A percentile compares a stretch with the other conserved stretches of the same genome.
Conservation (phyloP, 2,329 filamentous ascomycete genomes). For the Sphaerostilbella broomeana region DNA sequence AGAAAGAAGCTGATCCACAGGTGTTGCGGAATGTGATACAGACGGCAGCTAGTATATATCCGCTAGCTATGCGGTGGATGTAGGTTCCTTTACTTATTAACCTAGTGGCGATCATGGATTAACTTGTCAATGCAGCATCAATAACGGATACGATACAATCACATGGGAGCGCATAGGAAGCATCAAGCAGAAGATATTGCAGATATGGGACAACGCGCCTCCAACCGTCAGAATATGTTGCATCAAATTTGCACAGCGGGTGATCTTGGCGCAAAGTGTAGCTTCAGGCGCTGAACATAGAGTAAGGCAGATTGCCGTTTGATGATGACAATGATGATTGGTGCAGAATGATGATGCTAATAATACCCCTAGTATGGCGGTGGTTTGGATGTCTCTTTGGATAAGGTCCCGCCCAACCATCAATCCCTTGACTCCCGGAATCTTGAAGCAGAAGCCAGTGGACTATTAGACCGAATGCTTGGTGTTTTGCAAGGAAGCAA, state of each 20-base stretch:
- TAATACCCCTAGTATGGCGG: conserved; percentile 39
- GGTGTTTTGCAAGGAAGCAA: conserved; percentile 78
- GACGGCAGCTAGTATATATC: conserved; percentile 86
- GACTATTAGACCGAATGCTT: conserved; percentile 82
- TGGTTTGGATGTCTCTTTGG: conserved; percentile 70
- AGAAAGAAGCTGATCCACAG: conserved; percentile 67
- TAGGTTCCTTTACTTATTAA: conserved; percentile 52
- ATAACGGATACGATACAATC: conserved; percentile 72
- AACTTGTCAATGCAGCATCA: conserved; percentile 59
- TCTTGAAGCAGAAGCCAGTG: conserved; percentile 88
- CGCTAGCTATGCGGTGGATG: conserved; percentile 88
- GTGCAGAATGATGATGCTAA: no score
- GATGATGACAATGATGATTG: no score
- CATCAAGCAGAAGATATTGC: conserved; percentile 84
- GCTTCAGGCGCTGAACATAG: conserved; percentile 74
- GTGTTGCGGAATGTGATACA: conserved; percentile 85
- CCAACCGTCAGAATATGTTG: conserved; percentile 83
- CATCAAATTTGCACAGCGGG: conserved; percentile 93
- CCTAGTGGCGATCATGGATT: no score
- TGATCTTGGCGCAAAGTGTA: conserved; percentile 87
- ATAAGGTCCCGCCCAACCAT: conserved; percentile 79
- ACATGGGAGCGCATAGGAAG: conserved; percentile 83
- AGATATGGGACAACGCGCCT: conserved; percentile 75
- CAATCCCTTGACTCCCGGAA: conserved; percentile 69
- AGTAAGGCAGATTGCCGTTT: conserved; percentile 47